Percentiles rank a stretch among this genome's conserved stretches.
phyloP scores from a whole-genome alignment of 225 moss, liverwort and hornwort species.

The Pseudisothecium myosuroides region DNA sequence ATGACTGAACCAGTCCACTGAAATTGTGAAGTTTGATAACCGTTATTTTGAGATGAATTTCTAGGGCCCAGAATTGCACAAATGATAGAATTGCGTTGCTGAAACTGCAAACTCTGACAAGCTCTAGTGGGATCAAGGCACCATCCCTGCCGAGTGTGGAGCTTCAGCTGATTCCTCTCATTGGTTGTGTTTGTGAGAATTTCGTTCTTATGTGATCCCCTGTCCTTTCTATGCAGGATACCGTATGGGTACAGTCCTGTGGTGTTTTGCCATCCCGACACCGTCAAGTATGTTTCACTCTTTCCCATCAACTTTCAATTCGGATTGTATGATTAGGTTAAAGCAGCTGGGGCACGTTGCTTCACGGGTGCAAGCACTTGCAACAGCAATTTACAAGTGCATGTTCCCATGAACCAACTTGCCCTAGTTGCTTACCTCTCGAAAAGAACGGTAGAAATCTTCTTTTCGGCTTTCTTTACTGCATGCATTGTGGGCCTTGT shows the following conservation, averaged over 20 bases:
- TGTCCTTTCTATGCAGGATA: conserved; percentile 29
- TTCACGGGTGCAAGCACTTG: neutral
- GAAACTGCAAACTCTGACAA: neutral
- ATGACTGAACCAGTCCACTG: neutral
- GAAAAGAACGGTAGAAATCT: neutral
- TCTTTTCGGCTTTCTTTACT: neutral
- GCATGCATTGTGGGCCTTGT: neutral
- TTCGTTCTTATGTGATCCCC: neutral
- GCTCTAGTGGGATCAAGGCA: neutral
- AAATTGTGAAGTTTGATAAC: neutral
- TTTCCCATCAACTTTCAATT: neutral
- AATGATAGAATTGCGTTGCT: neutral
- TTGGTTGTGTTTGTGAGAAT: neutral
- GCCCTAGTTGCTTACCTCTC: no score
- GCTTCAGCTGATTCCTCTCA: neutral
- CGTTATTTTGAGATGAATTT: neutral
- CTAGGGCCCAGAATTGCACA: neutral
- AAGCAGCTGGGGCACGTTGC: neutral
- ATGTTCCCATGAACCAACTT: neutral
- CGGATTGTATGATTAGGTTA: neutral
- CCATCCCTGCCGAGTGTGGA: neutral
- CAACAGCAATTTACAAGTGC: neutral
- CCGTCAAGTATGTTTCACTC: conserved; percentile 26
- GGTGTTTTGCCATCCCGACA: conserved; percentile 47
- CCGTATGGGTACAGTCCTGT: conserved; percentile 60